Base-by-base conservation (phyloP, 306 rosid genomes). In the Abrus precatorius region DNA sequence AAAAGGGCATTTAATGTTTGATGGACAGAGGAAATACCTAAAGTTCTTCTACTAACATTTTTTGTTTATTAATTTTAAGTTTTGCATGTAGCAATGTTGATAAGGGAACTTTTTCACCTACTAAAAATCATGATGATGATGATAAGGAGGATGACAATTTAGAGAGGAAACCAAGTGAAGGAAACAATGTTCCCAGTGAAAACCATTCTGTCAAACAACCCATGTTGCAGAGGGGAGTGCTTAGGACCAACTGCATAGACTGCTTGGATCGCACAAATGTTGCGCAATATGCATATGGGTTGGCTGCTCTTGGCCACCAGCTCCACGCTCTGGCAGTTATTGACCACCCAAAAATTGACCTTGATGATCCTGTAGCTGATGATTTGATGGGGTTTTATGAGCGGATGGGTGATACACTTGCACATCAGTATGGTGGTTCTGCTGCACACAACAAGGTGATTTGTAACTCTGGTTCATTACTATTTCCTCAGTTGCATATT, bases 211-310 rank as follows among this genome's bases (percentile, higher is more conserved):
- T 74, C 75, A 89, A 85, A 78, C 70, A 80, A 67, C 82, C 88
- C 56, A 84, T 82, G 87, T 69, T 90, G 84, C 99, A 96, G 76
- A 88, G 41, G 74, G 99, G 99, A 54, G 99, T 93, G 76, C 87
- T 93, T 45, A 86, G 99, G 90, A 96, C 98, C 90, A 96, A 96
- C 74, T 96, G 99, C 80, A 92, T 96, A 54, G 99, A 96, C 90
- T 96, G 99, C 84, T 81, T 96, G 80, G 99, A 96, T 80, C 99
- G 99, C 80, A 96, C 99, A 82, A 96, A 96, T 77, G 99, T 93
- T 79, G 99, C 99, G 7, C 99, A 96, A 71, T 96, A 90, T 87
- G 96, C 97, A 27, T 96, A 86, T 86, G 99, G 99, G 72, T 83
- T 96, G 83, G 94, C 91, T 82, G 94, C 93, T 69, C 91, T 96